Conservation (phyloP, 352 stramenopile genomes). For the Phytophthora tubulina region DNA sequence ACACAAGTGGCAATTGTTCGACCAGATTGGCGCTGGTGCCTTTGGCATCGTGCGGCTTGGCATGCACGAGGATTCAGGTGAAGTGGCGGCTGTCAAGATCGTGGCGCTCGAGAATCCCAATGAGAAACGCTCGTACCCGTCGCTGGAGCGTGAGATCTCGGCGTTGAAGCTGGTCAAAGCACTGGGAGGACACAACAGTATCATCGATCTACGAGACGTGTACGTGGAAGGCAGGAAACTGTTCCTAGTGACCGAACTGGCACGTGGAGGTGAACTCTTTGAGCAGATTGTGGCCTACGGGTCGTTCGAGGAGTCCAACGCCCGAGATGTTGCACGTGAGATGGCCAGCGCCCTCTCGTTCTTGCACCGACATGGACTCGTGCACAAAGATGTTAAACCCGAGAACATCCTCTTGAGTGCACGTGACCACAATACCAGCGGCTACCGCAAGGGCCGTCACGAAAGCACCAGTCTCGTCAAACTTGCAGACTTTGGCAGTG, state of each 20-base stretch:
- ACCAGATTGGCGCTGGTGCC: conserved; percentile 76
- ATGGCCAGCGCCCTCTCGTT: conserved; percentile 75
- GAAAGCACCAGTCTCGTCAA: conserved; percentile 60
- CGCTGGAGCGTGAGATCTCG: conserved; percentile 75
- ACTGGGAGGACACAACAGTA: conserved; percentile 85
- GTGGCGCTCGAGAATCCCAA: conserved; percentile 45
- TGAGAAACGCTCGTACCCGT: conserved; percentile 54
- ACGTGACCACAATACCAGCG: conserved; percentile 30
- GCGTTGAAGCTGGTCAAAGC: conserved; percentile 80
- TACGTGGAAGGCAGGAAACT: conserved; percentile 84
- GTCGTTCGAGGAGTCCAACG: conserved; percentile 65
- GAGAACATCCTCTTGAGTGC: conserved; percentile 80
- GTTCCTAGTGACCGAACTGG: conserved; percentile 90
- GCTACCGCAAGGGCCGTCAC: conserved; percentile 25
- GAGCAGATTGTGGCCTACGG: conserved; percentile 85
- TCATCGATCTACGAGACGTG: conserved; percentile 85
- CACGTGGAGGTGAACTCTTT: conserved; percentile 91
- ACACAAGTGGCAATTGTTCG: conserved; percentile 70
- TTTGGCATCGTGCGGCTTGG: conserved; percentile 79
- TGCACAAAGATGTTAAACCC: conserved; percentile 88
- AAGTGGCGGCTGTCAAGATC: conserved; percentile 82
- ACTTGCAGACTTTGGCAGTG: conserved; percentile 84
- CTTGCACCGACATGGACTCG: conserved; percentile 71
- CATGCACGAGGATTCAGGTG: conserved; percentile 72
- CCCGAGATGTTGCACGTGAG: conserved; percentile 58